phyloP scores from a whole-genome alignment of 1,284 basidiomycete genomes.

The Leccinum angustisporum region DNA sequence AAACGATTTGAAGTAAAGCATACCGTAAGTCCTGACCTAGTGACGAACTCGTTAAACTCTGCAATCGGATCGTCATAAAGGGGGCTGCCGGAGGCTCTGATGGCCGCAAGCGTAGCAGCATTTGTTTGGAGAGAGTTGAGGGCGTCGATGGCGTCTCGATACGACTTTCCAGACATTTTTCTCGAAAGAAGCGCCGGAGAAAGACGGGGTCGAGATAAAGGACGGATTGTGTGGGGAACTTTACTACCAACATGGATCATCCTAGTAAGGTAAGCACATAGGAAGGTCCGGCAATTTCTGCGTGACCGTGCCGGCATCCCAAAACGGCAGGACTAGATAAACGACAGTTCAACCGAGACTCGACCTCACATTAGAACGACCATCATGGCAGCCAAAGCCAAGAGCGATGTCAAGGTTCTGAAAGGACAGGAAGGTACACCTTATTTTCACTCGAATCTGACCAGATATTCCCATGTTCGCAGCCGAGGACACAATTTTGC shows the following conservation, averaged over 20 bases:
- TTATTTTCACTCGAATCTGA: background rate
- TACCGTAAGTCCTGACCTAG: slow-evolving; percentile 85
- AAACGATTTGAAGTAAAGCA: slow-evolving; percentile 3
- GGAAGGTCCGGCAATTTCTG: slow-evolving; percentile 6
- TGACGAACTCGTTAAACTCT: slow-evolving; percentile 90
- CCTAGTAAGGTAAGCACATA: background rate
- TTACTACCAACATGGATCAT: slow-evolving; percentile 12
- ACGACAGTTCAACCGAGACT: background rate
- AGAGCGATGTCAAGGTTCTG: slow-evolving; percentile 52
- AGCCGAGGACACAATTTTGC: slow-evolving; percentile 73
- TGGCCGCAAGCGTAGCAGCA: slow-evolving; percentile 85
- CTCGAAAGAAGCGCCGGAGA: slow-evolving; percentile 24
- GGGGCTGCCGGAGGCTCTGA: slow-evolving; percentile 74
- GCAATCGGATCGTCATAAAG: slow-evolving; percentile 74
- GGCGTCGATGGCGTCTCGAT: slow-evolving; percentile 80
- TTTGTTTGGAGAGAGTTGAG: slow-evolving; percentile 96
- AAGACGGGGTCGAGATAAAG: slow-evolving; percentile 10
- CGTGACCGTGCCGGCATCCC: background rate
- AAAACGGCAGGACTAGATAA: background rate
- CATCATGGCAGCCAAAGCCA: slow-evolving; percentile 49
- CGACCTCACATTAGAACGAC: background rate
- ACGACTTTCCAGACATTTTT: slow-evolving; percentile 50
- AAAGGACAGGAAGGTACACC: slow-evolving; percentile 68
- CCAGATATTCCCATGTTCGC: background rate
- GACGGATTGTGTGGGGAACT: slow-evolving; percentile 15